A percentile compares a stretch with the other conserved stretches of the same genome.
Evolutionary conservation across 305 asterid species (phyloP).

Genomic region (Rubia balearica): DNA sequence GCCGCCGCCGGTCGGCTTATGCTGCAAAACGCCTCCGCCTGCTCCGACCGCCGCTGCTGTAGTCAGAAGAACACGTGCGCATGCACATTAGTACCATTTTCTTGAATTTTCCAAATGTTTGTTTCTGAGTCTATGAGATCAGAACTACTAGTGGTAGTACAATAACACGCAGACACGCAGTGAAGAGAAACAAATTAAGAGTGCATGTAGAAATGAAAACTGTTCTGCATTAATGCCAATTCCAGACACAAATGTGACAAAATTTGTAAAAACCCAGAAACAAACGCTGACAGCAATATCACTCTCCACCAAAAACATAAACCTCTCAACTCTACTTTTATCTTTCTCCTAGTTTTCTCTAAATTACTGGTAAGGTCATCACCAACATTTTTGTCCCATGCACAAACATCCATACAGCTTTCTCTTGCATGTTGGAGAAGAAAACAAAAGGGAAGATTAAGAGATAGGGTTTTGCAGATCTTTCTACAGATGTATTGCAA

Average conservation of each 20-base stretch:
- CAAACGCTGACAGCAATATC: neutral
- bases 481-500: neutral
- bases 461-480: conserved; percentile 2
- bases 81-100: neutral
- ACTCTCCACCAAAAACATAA: neutral
- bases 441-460: neutral
- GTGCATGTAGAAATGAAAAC: neutral
- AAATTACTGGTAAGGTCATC: neutral
- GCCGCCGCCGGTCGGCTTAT: conserved; percentile 14
- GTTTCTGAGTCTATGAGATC: neutral
- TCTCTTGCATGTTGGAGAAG: conserved; percentile 6
- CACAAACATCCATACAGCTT: conserved; percentile 12
- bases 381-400: neutral
- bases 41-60: conserved; percentile 11
- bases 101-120: neutral
- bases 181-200: neutral
- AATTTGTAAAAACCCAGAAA: neutral
- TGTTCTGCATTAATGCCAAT: conserved; percentile 8
- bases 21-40: conserved; percentile 6
- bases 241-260: conserved; percentile 21
- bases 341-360: neutral
- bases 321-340: neutral
- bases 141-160: neutral
- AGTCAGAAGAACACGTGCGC: conserved; percentile 9
- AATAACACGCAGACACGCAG: neutral